Evolutionary conservation across 2,329 filamentous ascomycete genomes (phyloP).

Genomic region (Xylariaceae sp.): DNA sequence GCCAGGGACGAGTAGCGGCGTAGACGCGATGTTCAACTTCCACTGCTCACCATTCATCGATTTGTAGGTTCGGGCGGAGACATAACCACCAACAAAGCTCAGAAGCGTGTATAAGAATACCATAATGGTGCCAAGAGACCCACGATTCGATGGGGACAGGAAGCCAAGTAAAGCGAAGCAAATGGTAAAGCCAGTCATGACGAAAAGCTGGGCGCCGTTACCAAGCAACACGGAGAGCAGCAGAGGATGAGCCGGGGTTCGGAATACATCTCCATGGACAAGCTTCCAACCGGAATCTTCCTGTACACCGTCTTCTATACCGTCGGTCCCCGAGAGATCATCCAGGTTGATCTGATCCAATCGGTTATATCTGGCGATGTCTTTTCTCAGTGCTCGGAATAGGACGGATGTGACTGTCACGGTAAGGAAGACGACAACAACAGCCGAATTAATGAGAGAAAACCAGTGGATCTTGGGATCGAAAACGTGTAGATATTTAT

Average conservation of each 20-base stretch:
- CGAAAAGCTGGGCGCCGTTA: conserved; percentile 92
- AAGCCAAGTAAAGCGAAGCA: conserved; percentile 90
- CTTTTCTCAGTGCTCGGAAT: conserved; percentile 81
- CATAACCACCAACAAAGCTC: conserved; percentile 87
- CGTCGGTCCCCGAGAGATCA: conserved; percentile 75
- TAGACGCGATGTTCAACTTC: conserved; percentile 89
- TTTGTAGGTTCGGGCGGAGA: conserved; percentile 89
- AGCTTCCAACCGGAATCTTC: conserved; percentile 99
- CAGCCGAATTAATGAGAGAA: conserved; percentile 90
- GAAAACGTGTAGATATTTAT: conserved; percentile 96
- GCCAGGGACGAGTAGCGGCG: conserved; percentile 78
- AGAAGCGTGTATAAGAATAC: conserved; percentile 90
- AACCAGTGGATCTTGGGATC: conserved; percentile 99
- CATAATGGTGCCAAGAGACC: conserved; percentile 88
- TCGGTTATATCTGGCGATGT: conserved; percentile 94
- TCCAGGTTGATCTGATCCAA: conserved; percentile 88
- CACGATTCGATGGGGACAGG: conserved; percentile 90
- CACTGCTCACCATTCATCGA: conserved; percentile 86
- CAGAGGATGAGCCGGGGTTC: conserved; percentile 75
- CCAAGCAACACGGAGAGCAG: conserved; percentile 84
- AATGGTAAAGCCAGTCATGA: conserved; percentile 95
- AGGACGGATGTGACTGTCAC: conserved; percentile 92
- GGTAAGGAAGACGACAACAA: conserved; percentile 89
- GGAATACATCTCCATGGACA: conserved; percentile 96
- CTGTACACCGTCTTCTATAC: conserved; percentile 85